Evolutionary conservation across 2,329 filamentous ascomycete species (phyloP).

Genomic region (Tolypocladium sp.): DNA sequence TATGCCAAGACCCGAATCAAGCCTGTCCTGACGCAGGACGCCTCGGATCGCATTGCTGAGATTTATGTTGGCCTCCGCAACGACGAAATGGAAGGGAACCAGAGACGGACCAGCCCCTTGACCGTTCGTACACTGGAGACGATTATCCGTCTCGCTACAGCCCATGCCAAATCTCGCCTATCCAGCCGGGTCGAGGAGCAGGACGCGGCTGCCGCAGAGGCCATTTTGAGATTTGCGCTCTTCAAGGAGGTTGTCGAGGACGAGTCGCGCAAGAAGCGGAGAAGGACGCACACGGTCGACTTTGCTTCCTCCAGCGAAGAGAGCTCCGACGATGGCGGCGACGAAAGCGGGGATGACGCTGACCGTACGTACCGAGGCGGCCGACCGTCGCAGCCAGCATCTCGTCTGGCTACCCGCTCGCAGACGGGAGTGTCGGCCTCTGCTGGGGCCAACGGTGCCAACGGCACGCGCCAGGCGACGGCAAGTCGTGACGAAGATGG

Average conservation of each 20-base stretch:
- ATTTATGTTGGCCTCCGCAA: conserved; percentile 91
- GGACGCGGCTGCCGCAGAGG: conserved; percentile 80
- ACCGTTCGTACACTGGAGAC: conserved; percentile 96
- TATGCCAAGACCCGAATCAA: conserved; percentile 91
- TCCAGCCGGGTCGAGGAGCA: conserved; percentile 83
- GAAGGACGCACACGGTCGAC: conserved; percentile 54
- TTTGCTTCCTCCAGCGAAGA: conserved; percentile 51
- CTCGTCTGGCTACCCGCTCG: conserved; percentile 15
- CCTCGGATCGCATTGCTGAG: conserved; percentile 82
- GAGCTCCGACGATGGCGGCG: conserved; percentile 51
- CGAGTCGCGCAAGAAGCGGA: conserved; percentile 75
- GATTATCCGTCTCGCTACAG: conserved; percentile 92
- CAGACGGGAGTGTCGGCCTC: conserved; percentile 2
- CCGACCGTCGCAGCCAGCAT: conserved; percentile 18
- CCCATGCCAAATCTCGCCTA: conserved; percentile 86
- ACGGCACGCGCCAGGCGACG: not conserved
- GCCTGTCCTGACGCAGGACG: conserved; percentile 82
- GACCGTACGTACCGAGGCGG: conserved; percentile 45
- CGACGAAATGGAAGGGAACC: conserved; percentile 90
- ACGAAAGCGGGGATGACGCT: conserved; percentile 44
- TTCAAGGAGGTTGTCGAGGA: conserved; percentile 89
- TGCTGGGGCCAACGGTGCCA: conserved; percentile 36
- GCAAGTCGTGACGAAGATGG: not conserved
- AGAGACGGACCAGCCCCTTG: conserved; percentile 87
- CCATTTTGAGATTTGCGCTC: conserved; percentile 84